Evolutionary conservation across 345 rosid genomes (phyloP).

Genomic region (Brassica nigra): DNA sequence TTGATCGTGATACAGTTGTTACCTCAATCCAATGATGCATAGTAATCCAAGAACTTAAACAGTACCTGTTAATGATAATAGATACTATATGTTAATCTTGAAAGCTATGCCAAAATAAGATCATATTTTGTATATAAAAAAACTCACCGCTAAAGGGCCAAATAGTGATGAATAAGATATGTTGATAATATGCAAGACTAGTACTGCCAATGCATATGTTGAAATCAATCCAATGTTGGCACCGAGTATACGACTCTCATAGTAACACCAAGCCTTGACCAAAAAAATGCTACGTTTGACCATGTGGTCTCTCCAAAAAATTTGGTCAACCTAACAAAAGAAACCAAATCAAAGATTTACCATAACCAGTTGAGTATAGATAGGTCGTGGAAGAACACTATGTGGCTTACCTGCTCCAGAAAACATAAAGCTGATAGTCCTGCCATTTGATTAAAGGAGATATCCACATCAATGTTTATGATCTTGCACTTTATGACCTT

Average conservation of each 20-base stretch:
- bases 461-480: conserved; percentile 61
- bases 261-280: conserved; percentile 91
- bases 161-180: conserved; percentile 58
- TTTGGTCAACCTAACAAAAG: conserved; percentile 60
- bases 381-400: not conserved
- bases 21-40: conserved; percentile 76
- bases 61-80: conserved; percentile 53
- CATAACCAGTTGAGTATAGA: not conserved
- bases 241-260: conserved; percentile 87
- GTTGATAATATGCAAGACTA: conserved; percentile 74
- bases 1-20: conserved; percentile 55
- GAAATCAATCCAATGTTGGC: conserved; percentile 79
- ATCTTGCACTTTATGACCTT: conserved; percentile 68
- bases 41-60: conserved; percentile 69
- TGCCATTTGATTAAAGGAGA: conserved; percentile 79
- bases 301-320: conserved; percentile 67
- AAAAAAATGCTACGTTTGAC: conserved; percentile 77
- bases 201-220: conserved; percentile 75
- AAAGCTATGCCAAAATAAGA: not conserved
- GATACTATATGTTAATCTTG: not conserved
- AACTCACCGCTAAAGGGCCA: conserved; percentile 74
- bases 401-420: conserved; percentile 60
- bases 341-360: conserved; percentile 12
- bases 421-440: conserved; percentile 76
- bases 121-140: not conserved